Evolutionary conservation across 2,329 filamentous ascomycete genomes (phyloP), one percentile per base, ranked within the genome.

Genomic region (Colletotrichum orchidophilum): DNA sequence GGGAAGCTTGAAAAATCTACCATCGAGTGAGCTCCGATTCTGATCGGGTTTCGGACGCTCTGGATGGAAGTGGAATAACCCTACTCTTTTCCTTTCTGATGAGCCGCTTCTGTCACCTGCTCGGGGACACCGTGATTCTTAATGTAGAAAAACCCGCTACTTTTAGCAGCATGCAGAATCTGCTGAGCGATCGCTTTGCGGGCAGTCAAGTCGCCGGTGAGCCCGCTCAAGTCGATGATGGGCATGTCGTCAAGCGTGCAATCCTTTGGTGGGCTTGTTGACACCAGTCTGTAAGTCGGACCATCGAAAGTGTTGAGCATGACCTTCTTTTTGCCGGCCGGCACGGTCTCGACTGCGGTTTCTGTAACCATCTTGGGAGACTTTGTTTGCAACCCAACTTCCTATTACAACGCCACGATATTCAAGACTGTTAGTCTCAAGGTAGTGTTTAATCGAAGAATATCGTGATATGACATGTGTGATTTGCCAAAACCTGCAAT

Each of bases 111-210:
- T 13, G 81, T 81, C 5, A 73, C 74, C 33, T 78, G 75, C 33
- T 80, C 76, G 0, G 78, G 63, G 13, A 85, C 83, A 0, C 82
- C 82, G 74, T 85, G 82, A 52, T 85, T 84, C 70, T 81, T 81
- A 69, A 86, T 78, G 67, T 86, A 86, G 73, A 86, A 86, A 74
- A 86, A 86, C 0, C 84, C 84, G 0, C 80, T 85, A 46, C 80
- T 83, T 26, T 83, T 76, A 4, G 83, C 81, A 0, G 84, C 83
- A 12, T 77, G 74, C 58, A 79, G 77, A 3, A 87, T 80, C 13
- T 80, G 74, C 3, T 73, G 60, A 0, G 85, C 84, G 1, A 86
- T 75, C 1, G 73, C 71, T 46, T 81, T 80, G 0, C 83, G 80
- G 3, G 79, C 79, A 6, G 79, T 74, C 0, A 81, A 50, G 3